A percentile compares a stretch with the other conserved stretches of the same genome.
These are phyloP conservation scores for Fusarium luffae DNA, from an alignment of 2,329 filamentous ascomycete species.

Conservation along the genomic window DNA sequence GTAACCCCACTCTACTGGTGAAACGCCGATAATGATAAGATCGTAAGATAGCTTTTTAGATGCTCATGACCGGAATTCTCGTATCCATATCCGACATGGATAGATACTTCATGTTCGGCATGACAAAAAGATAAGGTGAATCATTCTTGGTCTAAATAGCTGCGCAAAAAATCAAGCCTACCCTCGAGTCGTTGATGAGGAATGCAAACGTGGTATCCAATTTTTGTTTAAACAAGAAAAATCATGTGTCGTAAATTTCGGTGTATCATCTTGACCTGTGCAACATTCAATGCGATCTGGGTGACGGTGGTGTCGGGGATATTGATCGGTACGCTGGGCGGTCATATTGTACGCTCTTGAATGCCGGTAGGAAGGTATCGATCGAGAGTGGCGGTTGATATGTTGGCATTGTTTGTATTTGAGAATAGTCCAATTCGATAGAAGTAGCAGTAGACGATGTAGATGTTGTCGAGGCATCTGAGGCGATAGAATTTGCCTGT, in stretches of 20 bases:
- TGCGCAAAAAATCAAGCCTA: slow-evolving; percentile 20
- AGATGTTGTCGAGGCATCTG: slow-evolving; percentile 39
- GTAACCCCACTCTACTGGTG: slow-evolving; percentile 32
- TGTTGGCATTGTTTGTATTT: slow-evolving; percentile 9
- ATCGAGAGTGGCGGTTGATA: slow-evolving; percentile 29
- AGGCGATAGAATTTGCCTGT: slow-evolving; percentile 42
- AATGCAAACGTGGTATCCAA: slow-evolving; percentile 34
- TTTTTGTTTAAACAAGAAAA: slow-evolving; percentile 22
- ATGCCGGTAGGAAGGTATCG: slow-evolving; percentile 36
- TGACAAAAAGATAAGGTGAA: slow-evolving; percentile 13
- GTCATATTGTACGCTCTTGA: slow-evolving; percentile 41
- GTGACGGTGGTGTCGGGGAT: slow-evolving; percentile 43
- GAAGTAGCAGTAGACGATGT: slow-evolving; percentile 25
- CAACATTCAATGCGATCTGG: slow-evolving; percentile 38
- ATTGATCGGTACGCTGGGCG: slow-evolving; percentile 33
- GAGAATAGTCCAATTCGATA: slow-evolving; percentile 27
- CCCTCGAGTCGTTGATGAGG: slow-evolving; percentile 19
- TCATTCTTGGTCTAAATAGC: slow-evolving; percentile 32
- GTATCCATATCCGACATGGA: not conserved
- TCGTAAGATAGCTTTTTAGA: not conserved
- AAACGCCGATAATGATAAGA: slow-evolving; percentile 34
- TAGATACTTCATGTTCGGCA: slow-evolving; percentile 18
- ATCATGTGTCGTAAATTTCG: slow-evolving; percentile 13
- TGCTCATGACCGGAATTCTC: not conserved
- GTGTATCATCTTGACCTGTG: not conserved